Base-by-base conservation (phyloP, 2,329 filamentous ascomycete genomes). In the Trichoderma sp. region DNA sequence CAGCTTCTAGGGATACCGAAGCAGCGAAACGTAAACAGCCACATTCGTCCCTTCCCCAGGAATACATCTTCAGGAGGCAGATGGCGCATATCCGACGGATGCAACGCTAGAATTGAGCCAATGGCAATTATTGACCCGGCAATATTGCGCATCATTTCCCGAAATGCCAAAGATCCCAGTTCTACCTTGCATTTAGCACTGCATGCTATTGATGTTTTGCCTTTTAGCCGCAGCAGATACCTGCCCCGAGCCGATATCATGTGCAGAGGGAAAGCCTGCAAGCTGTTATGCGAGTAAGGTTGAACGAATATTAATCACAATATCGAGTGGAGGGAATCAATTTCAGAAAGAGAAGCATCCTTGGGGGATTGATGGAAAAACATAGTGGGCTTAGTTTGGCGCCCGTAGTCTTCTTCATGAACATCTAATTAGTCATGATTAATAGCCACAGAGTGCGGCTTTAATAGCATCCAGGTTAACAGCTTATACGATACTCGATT, bases 221-320 rank as follows among this genome's bases (percentile, higher is more conserved):
- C 61, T 66, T 66, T 66, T 66, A 66, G 34, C 61, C 61, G 61
- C 32, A 28, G 30, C 13, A 43, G 30, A 54, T 52, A 46, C 28
- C 21, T 21, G 21, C 28, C 21, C 16, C 21, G 4, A 52, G 24
- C 30, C 30, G 59, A 63, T 37, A 16, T n/a, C 16, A 49, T 16
- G 26, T 28, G 8, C 46, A 34, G 24, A 16, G 8, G 10, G 21
- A n/a, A 52, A 52, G 18, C 46, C 28, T 11, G 46, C 37, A 21
- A 14, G 21, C n/a, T 37, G 0, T 10, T 0, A 8, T 24, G 2
- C 6, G 14, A 24, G 8, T 16, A 52, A n/a, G 24, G 32, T 16
- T 7, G 18, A 52, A 21, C 26, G 26, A 32, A 2, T 51, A 18
- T 13, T 18, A 32, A 52, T 52, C 8, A 28, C 37, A 21, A 28